Conservation (phyloP, 208 protist species). For the Leishmania turanica region DNA sequence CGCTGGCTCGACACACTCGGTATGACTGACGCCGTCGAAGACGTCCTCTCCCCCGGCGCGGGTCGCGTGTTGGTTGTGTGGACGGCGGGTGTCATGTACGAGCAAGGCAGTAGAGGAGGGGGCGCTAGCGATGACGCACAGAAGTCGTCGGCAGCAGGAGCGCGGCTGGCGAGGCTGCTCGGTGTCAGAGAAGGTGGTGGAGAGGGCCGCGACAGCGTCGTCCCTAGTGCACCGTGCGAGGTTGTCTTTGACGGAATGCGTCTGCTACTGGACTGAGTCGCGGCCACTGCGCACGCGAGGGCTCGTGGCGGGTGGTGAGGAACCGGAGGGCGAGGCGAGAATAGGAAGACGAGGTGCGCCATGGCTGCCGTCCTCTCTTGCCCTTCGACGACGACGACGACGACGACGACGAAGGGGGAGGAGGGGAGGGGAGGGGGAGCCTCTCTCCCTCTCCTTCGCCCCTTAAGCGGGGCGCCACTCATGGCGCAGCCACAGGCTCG, state of each 20-base stretch:
- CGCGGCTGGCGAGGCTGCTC: neutral
- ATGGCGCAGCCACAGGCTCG: neutral
- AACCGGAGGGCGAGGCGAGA: neutral
- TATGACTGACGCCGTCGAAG: constrained; percentile 16
- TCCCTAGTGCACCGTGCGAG: neutral
- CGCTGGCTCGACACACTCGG: constrained; percentile 21
- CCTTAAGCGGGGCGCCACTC: neutral
- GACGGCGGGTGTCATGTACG: neutral
- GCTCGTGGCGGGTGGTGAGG: neutral
- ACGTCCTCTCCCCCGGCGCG: constrained; percentile 17
- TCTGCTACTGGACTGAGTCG: constrained; percentile 3
- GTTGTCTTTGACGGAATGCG: constrained; percentile 6
- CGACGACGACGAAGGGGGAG: neutral
- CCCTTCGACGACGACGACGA: neutral
- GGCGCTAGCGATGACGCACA: neutral
- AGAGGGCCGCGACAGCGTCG: neutral
- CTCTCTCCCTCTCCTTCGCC: neutral
- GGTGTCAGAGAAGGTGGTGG: neutral
- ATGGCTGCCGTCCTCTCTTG: neutral
- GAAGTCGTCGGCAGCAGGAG: neutral
- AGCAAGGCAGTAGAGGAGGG: neutral
- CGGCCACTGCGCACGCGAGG: neutral
- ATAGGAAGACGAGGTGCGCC: neutral
- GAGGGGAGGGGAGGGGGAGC: neutral
- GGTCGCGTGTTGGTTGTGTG: constrained; percentile 21